Conservation (phyloP, 208 protist species). For the Tritrichomonas musculus region DNA sequence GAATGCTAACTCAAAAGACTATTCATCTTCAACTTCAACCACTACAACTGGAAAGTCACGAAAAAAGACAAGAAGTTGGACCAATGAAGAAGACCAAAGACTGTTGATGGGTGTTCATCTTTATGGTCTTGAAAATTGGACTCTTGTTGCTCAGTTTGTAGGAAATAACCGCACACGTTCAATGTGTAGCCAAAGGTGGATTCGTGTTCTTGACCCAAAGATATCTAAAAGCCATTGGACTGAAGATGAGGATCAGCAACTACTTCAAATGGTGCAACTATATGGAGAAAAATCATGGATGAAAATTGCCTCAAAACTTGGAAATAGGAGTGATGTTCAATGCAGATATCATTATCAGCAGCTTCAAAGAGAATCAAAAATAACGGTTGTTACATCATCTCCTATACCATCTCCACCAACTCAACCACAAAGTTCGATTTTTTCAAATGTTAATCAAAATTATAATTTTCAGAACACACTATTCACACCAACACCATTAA, state of each 20-base stretch:
- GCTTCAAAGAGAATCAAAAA: not conserved
- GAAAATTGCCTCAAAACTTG: not conserved
- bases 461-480: no score
- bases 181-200: not conserved
- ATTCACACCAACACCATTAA: no score
- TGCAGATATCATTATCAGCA: not conserved
- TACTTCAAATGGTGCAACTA: not conserved
- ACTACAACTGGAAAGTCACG: no score
- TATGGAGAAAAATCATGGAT: not conserved
- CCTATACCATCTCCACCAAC: no score
- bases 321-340: not conserved
- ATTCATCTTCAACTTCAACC: no score
- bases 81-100: not conserved
- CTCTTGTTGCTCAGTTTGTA: not conserved
- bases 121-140: not conserved
- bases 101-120: not conserved
- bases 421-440: no score
- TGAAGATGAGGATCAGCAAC: not conserved
- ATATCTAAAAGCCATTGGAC: not conserved
- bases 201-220: not conserved
- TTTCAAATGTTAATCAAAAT: no score
- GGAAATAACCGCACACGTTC: not conserved
- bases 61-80: not conserved
- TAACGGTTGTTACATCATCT: not conserved
- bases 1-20: no score